Evolutionary conservation across 208 protist species (phyloP).

Genomic region (Wallacemonas rigidus): DNA sequence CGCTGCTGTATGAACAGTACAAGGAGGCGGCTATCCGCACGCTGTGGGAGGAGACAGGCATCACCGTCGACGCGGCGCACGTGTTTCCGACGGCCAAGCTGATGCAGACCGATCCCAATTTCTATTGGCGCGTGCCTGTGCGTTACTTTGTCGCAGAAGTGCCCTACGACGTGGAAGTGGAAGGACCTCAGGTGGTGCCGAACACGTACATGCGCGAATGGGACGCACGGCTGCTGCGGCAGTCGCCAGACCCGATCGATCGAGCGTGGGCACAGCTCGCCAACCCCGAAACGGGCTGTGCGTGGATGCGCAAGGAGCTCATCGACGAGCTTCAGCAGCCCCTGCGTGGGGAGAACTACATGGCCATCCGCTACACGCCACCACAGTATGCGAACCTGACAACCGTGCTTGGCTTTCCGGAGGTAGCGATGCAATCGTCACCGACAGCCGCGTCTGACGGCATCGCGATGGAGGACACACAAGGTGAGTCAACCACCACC

Average conservation of each 20-base stretch:
- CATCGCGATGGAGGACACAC: no score
- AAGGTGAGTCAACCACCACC: no score
- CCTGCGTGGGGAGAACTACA: slow-evolving; percentile 83
- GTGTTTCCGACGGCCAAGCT: slow-evolving; percentile 77
- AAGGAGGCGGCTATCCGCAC: slow-evolving; percentile 88
- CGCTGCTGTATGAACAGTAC: slow-evolving; percentile 85
- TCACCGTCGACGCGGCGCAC: slow-evolving; percentile 63
- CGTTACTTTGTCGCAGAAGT: slow-evolving; percentile 90
- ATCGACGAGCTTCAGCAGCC: slow-evolving; percentile 89
- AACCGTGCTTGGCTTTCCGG: slow-evolving; percentile 53
- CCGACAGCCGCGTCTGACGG: neutral
- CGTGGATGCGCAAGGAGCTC: slow-evolving; percentile 75
- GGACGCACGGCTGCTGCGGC: slow-evolving; percentile 74
- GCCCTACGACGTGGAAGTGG: slow-evolving; percentile 74
- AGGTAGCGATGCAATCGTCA: slow-evolving; percentile 1
- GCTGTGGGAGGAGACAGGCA: slow-evolving; percentile 91
- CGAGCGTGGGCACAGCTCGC: slow-evolving; percentile 82
- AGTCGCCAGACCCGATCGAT: slow-evolving; percentile 90
- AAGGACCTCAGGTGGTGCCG: slow-evolving; percentile 72
- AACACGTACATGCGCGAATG: slow-evolving; percentile 86
- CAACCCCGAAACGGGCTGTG: slow-evolving; percentile 83
- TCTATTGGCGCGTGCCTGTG: slow-evolving; percentile 90
- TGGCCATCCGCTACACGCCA: slow-evolving; percentile 84
- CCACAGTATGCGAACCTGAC: slow-evolving; percentile 77
- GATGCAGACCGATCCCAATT: slow-evolving; percentile 52